Base-by-base conservation (phyloP, 768 basidiomycete species). In the Suillus brevipes region DNA sequence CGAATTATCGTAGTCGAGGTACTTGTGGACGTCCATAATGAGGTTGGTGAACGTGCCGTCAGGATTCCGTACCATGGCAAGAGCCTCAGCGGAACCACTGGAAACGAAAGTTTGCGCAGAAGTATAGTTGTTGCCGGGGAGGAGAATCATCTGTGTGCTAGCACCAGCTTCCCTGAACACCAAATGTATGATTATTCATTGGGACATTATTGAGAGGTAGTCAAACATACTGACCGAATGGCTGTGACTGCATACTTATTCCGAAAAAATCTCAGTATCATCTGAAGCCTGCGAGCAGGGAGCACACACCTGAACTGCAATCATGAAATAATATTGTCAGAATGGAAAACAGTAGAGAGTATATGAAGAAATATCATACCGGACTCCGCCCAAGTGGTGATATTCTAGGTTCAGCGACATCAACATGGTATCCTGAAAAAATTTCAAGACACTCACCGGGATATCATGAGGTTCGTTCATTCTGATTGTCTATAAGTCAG, bases 381-480 rank as follows among this genome's bases (percentile, higher is more conserved):
- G 2, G 83, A 75, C 20, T 66, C 72, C 8, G 84, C 86, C 86
- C 86, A 87, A 1, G 72, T 68, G 28, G 62, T 65, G 70, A 85
- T 83, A 65, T 80, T 71, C 73, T 74, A 37, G 6, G 0, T 6
- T 28, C 38, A 52, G 12, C 6, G 13, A 14, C 25, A 3, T 59
- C n/a, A 59, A 10, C 10, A 59, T 18, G 3, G 6, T 28, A 6
- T 59, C 6, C 16, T 13, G 0, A 5, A 28, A 1, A 36, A 18
- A n/a, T 42, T 16, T 34, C 9, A 20, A 62, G 40, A 43, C 16
- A 66, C 73, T 52, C 31, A 70, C 72, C 6, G 84, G 83, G 6
- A 86, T 71, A 70, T 88, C 85, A 66, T 89, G 87, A 6, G 87
- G 87, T 67, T 88, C 87, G 66, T 88, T 88, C 86, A 88, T 87